Base-by-base conservation (phyloP, 1,139 yeast genomes). In the Wickerhamomyces sp. region DNA sequence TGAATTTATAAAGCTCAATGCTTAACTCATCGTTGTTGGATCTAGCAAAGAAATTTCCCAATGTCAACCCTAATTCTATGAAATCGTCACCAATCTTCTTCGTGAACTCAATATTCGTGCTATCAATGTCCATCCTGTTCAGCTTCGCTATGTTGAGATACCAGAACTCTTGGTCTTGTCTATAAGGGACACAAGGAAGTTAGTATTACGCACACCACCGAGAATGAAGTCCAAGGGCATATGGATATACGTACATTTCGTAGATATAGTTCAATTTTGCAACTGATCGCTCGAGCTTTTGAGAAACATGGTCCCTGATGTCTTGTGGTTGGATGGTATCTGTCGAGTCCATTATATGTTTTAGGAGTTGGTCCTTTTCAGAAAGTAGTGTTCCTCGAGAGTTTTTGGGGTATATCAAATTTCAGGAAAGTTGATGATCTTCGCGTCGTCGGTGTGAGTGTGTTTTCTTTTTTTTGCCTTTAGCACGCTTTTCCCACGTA, bases 1-100 rank as follows among this genome's bases (percentile, higher is more conserved):
- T 49, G 28, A 51, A 41, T 25, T 42, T 46, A 38, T 51, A 51
- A 2, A 51, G 28, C 26, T 45, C 48, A 5, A 38, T 38, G 3
- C 44, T 38, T 4, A 41, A 30, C 4, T 44, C 47, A n/a, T n/a
- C n/a, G n/a, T n/a, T n/a, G 4, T 12, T 13, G 2, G 32, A 33
- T 5, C 37, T 39, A 3, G 23, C 6, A 20, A 48, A 16, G 2
- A 40, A 35, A 3, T 29, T 16, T 2, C 52, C 52, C 7, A 48
- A 27, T 6, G 29, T 30, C 2, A 41, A n/a, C 8, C 45, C 47
- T 11, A 51, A 26, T 3, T 43, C 47, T 12, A 40, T 37, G 26
- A 42, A 39, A 14, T 47, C 38, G 0, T 44, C 44, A 0, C 44
- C 35, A 16, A 46, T 34, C 1, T 33, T 26, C 10, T 31, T 30